These are phyloP conservation scores for Diplotaxis tenuifolia DNA, from an alignment of 345 rosid species.

Conservation along the genomic window DNA sequence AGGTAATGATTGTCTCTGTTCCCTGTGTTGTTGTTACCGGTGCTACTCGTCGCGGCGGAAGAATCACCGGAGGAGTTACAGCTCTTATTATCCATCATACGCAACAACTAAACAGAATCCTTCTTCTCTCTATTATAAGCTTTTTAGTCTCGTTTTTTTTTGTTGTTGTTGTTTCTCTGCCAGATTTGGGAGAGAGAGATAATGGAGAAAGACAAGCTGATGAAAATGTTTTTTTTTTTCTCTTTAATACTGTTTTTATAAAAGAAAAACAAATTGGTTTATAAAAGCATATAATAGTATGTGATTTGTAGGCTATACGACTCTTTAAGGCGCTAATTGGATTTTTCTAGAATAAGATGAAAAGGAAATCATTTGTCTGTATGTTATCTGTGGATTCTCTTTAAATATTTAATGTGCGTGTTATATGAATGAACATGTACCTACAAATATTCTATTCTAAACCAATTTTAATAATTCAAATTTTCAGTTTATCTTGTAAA, in stretches of 20 bases:
- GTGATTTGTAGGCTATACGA: slow-evolving; percentile 21
- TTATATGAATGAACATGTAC: slow-evolving; percentile 24
- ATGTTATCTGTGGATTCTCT: slow-evolving; percentile 30
- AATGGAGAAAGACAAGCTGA: slow-evolving; percentile 31
- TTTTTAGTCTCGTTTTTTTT: not conserved
- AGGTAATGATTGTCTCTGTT: slow-evolving; percentile 45
- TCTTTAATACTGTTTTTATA: not conserved
- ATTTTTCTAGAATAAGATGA: slow-evolving; percentile 35
- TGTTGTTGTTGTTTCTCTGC: slow-evolving; percentile 6
- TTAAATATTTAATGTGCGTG: not conserved
- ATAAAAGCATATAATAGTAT: not conserved
- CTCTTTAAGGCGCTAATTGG: slow-evolving; percentile 17
- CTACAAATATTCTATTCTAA: slow-evolving; percentile 16
- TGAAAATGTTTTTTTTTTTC: slow-evolving; percentile 19
- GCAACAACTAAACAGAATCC: not conserved
- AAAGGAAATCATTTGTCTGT: slow-evolving; percentile 37
- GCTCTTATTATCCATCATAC: slow-evolving; percentile 61
- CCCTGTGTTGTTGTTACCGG: slow-evolving; percentile 20
- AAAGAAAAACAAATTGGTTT: not conserved
- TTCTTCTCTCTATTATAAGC: not conserved
- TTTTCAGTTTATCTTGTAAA: not conserved
- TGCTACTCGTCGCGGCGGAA: slow-evolving; percentile 29
- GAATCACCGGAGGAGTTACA: slow-evolving; percentile 54
- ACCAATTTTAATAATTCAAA: slow-evolving; percentile 20
- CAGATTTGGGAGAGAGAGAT: slow-evolving; percentile 39